Evolutionary conservation across 108 stramenopile species (phyloP).

Genomic region (Mediolabrus comicus): DNA sequence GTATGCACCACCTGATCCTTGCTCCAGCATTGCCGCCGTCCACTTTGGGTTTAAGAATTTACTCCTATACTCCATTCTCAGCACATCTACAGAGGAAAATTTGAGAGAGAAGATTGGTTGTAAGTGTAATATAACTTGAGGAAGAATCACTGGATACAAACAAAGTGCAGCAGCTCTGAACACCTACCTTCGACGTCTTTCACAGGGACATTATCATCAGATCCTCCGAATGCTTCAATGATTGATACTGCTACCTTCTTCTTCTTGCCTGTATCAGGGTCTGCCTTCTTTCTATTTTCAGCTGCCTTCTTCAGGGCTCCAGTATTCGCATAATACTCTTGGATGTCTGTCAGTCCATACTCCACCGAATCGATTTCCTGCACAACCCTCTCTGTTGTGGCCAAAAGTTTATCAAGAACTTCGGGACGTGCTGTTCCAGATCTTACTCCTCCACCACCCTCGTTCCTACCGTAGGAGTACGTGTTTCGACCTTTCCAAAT

Average conservation of each 20-base stretch:
- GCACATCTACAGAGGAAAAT: constrained; percentile 35
- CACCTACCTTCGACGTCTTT: constrained; percentile 76
- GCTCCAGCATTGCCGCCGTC: constrained; percentile 81
- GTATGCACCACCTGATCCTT: constrained; percentile 88
- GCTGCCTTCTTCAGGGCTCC: constrained; percentile 86
- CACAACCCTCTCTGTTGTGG: constrained; percentile 81
- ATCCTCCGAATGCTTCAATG: constrained; percentile 77
- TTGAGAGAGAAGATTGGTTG: too few relatives aligned
- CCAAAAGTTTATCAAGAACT: constrained; percentile 69
- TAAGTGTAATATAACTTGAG: neutral
- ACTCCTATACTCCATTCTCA: constrained; percentile 81
- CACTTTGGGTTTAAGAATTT: constrained; percentile 91
- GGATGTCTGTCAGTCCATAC: constrained; percentile 86
- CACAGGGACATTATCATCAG: constrained; percentile 48
- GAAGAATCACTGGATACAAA: neutral
- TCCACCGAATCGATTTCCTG: constrained; percentile 89
- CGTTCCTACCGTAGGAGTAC: constrained; percentile 74
- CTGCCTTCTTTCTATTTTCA: constrained; percentile 63
- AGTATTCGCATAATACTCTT: constrained; percentile 85
- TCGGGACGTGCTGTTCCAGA: constrained; percentile 63
- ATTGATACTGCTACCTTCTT: constrained; percentile 75
- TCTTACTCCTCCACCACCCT: constrained; percentile 49
- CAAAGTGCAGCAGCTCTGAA: too few relatives aligned
- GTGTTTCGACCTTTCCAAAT: constrained; percentile 79
- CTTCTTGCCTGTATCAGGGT: constrained; percentile 36